Evolutionary conservation across 805 yeast genomes (phyloP).

Genomic region (Candida hispaniensis): DNA sequence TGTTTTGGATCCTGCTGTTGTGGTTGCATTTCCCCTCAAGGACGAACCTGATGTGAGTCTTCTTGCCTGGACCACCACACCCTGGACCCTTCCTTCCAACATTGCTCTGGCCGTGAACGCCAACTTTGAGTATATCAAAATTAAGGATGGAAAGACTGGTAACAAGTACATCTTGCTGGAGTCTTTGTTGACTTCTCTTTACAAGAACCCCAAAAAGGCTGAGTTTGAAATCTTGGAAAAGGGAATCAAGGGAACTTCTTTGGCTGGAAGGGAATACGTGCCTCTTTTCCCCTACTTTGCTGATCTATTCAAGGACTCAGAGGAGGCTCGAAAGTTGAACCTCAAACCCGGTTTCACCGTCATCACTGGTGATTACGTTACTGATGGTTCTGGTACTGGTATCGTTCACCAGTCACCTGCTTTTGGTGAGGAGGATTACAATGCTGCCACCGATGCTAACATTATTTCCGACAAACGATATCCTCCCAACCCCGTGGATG

Average conservation of each 20-base stretch:
- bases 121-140: constrained; percentile 80
- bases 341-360: constrained; percentile 60
- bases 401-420: constrained; percentile 98
- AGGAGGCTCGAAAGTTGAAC: constrained; percentile 9
- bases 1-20: constrained; percentile 92
- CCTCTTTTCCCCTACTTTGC: constrained; percentile 79
- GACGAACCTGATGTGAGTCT: constrained; percentile 74
- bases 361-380: constrained; percentile 71
- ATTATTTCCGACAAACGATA: constrained; percentile 53
- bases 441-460: constrained; percentile 65
- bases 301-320: constrained; percentile 52
- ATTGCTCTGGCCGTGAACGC: constrained; percentile 88
- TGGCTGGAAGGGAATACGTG: constrained; percentile 66
- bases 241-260: constrained; percentile 57
- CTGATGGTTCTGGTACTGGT: constrained; percentile 97
- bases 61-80: constrained; percentile 99
- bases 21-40: constrained; percentile 72
- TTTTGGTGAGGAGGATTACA: constrained; percentile 97
- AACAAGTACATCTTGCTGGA: constrained; percentile 77
- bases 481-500: constrained; percentile 95
- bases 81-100: constrained; percentile 98
- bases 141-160: constrained; percentile 78
- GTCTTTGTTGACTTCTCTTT: constrained; percentile 66
- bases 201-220: constrained; percentile 90
- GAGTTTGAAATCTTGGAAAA: constrained; percentile 74